Base-by-base conservation (phyloP, 352 stramenopile genomes). In the Pythium biforme region DNA sequence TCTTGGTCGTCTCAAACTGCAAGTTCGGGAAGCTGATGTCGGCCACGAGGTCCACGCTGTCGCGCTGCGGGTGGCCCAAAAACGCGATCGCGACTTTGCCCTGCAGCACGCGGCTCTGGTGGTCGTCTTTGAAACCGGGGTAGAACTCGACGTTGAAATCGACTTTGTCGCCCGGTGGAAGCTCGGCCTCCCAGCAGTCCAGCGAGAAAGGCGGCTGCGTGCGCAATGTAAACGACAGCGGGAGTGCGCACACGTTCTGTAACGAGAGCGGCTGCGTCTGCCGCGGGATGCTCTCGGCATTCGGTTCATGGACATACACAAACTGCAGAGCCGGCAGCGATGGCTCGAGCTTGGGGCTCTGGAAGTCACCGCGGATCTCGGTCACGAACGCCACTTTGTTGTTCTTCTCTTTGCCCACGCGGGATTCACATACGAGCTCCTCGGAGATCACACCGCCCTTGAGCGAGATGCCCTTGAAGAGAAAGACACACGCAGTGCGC, bases 11-110 rank as follows among this genome's bases (percentile, higher is more conserved):
- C 62, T 98, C 92, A 53, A 98, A 98, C 45, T 88, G 66, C 6
- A 98, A 73, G 55, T 98, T 98, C 1, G 95, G 95, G 50, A 97
- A 98, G 53, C 90, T 94, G 43, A 98, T 97, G 43, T 98, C 88
- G 1, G 86, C 95, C 9, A 92, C 49, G 4, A 98, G 66, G 3
- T 94, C 77, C 15, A 98, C 74, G 29, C 62, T 83, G 62, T 98
- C 95, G 52, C 82, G 90, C 54, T 98, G 86, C 12, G 95, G 92
- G 55, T 98, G 95, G 14, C 84, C 84, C 4, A 77, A 74, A 71
- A 97, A 98, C 7, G 75, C 61, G 49, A 97, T 76, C 4, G 83
- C 55, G 12, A 98, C 77, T 51, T 92, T 93, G 22, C 83, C 74
- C 43, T 97, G 89, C 27, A 97, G 81, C 2, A 89, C 67, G 22